Conservation (phyloP, 2,329 filamentous ascomycete species). For the Lachnellula cervina region DNA sequence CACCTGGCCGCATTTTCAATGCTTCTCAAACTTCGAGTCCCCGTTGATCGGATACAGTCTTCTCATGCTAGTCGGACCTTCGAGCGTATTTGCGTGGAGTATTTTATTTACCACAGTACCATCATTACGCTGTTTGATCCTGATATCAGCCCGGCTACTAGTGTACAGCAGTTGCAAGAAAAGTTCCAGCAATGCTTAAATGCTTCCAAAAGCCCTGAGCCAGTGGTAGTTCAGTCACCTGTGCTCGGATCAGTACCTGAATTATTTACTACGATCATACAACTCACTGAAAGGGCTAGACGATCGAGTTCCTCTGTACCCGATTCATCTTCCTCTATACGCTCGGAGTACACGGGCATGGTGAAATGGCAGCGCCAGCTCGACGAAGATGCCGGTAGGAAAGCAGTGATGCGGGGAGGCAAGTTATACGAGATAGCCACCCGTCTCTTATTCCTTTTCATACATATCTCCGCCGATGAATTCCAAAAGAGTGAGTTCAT, state of each 20-base stretch:
- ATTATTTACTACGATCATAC: not conserved
- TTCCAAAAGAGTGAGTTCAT: not conserved
- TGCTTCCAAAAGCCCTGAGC: not conserved
- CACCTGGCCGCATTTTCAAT: not conserved
- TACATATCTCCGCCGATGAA: not conserved
- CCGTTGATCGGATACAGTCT: not conserved
- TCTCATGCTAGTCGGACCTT: not conserved
- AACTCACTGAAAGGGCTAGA: not conserved
- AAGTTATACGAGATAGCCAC: not conserved
- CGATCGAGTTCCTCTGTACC: too few relatives aligned
- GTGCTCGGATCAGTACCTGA: not conserved
- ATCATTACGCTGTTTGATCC: not conserved
- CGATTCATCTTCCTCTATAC: not conserved
- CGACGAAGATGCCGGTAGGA: not conserved
- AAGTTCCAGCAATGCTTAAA: not conserved
- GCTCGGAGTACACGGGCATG: not conserved
- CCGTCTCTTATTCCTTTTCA: not conserved
- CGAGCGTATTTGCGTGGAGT: conserved; percentile 1
- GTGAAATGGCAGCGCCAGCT: not conserved
- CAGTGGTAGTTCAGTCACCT: not conserved
- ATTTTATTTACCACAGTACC: not conserved
- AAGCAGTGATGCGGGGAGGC: not conserved
- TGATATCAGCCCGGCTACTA: not conserved
- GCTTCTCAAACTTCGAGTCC: not conserved
- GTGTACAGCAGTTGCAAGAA: not conserved